Conservation (phyloP, 169 alveolate genomes). For the Besnoitia besnoiti region DNA sequence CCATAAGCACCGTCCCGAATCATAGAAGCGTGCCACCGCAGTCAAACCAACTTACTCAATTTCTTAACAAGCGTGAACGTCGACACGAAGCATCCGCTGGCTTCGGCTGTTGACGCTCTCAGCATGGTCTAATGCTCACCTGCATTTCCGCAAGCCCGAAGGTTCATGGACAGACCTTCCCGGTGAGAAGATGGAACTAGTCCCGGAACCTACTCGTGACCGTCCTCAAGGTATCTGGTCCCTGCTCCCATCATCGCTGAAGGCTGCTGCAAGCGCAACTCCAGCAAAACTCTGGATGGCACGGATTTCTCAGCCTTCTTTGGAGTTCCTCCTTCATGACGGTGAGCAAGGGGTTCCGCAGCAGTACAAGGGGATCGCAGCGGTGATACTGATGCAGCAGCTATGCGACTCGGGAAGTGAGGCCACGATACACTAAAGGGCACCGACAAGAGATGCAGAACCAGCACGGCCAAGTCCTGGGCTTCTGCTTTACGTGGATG, state of each 20-base stretch:
- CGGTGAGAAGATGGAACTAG: neutral
- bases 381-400: neutral
- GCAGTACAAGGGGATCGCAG: neutral
- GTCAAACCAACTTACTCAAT: no score
- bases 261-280: neutral
- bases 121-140: neutral
- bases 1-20: no score
- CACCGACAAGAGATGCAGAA: neutral
- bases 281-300: neutral
- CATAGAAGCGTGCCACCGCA: no score
- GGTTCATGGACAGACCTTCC: constrained; percentile 8
- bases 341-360: neutral
- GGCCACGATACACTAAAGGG: neutral
- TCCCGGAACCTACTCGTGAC: neutral
- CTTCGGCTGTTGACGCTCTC: neutral
- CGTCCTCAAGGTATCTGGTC: neutral
- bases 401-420: neutral
- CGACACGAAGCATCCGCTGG: neutral
- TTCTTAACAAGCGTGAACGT: neutral
- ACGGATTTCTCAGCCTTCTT: neutral
- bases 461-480: neutral
- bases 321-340: constrained; percentile 5
- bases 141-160: constrained; percentile 15
- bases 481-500: no score
- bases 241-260: neutral